Percentiles rank a stretch among this genome's conserved stretches.
These are phyloP conservation scores for Arthrobotrys musiformis DNA, from an alignment of 2,329 filamentous ascomycete genomes.

Conservation along the genomic window DNA sequence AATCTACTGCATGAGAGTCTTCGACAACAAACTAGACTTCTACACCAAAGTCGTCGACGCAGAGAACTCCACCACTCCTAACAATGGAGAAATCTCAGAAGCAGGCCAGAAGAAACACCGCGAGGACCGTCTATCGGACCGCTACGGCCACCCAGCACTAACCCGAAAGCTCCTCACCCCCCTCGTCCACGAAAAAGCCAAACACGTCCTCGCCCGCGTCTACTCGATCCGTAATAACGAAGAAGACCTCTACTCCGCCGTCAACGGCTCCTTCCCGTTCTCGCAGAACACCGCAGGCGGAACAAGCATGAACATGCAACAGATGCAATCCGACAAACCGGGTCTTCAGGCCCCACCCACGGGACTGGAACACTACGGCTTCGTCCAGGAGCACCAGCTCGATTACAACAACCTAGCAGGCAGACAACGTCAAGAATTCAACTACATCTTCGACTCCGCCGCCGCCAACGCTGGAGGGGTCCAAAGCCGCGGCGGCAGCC, in stretches of 20 bases:
- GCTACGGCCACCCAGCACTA: slow-evolving; percentile 90
- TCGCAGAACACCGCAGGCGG: neutral
- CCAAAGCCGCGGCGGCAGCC: neutral
- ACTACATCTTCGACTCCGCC: slow-evolving; percentile 27
- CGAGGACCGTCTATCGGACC: slow-evolving; percentile 76
- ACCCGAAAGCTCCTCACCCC: slow-evolving; percentile 90
- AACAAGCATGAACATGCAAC: slow-evolving; percentile 14
- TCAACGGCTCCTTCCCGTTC: slow-evolving; percentile 63
- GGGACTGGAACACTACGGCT: slow-evolving; percentile 44
- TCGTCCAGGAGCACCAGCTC: slow-evolving; percentile 41
- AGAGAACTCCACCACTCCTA: slow-evolving; percentile 46
- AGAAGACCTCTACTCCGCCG: slow-evolving; percentile 66
- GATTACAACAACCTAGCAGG: slow-evolving; percentile 35
- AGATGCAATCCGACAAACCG: slow-evolving; percentile 33
- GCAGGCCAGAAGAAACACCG: slow-evolving; percentile 61
- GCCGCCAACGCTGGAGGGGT: neutral
- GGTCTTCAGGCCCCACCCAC: slow-evolving; percentile 2
- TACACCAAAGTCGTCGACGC: slow-evolving; percentile 74
- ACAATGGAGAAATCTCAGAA: slow-evolving; percentile 61
- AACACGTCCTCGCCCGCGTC: slow-evolving; percentile 84
- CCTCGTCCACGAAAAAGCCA: slow-evolving; percentile 92
- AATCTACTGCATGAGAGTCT: slow-evolving; percentile 69
- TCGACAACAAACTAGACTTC: slow-evolving; percentile 75
- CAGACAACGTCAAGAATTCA: slow-evolving; percentile 31
- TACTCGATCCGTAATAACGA: slow-evolving; percentile 83